phyloP scores from a whole-genome alignment of 2,329 filamentous ascomycete genomes.

The Pseudocercospora fuligena region DNA sequence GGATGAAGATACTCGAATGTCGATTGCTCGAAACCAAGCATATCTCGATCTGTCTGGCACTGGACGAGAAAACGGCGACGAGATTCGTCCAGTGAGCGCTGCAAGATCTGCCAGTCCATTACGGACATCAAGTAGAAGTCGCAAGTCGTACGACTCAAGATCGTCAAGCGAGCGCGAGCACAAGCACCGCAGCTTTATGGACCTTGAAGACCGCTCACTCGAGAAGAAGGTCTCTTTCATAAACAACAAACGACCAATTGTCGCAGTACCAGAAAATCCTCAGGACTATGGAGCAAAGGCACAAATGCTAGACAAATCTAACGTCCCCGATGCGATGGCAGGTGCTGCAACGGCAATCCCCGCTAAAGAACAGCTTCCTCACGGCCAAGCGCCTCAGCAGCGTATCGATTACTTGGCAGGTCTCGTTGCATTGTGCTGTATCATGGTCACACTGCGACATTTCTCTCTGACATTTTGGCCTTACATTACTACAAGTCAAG shows the following conservation, averaged over 20 bases:
- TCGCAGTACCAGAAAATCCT: conserved; percentile 23
- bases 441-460: conserved; percentile 53
- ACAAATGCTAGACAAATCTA: conserved; percentile 21
- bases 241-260: neutral
- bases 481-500: conserved; percentile 32
- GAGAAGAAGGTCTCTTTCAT: conserved; percentile 12
- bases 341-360: conserved; percentile 27
- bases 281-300: conserved; percentile 25
- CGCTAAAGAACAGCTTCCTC: conserved; percentile 23
- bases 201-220: conserved; percentile 20
- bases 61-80: conserved; percentile 15
- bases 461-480: conserved; percentile 51
- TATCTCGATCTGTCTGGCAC: conserved; percentile 22
- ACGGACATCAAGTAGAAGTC: neutral
- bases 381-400: conserved; percentile 21
- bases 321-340: conserved; percentile 28
- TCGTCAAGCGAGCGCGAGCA: neutral
- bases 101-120: conserved; percentile 2
- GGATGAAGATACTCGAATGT: neutral
- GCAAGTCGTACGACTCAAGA: conserved; percentile 3
- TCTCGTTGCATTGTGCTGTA: conserved; percentile 50
- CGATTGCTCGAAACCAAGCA: conserved; percentile 8
- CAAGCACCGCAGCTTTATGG: conserved; percentile 27
- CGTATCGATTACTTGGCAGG: conserved; percentile 55
- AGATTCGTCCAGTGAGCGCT: conserved; percentile 20